Conservation (phyloP, 805 yeast genomes). For the Candida ovalis region DNA sequence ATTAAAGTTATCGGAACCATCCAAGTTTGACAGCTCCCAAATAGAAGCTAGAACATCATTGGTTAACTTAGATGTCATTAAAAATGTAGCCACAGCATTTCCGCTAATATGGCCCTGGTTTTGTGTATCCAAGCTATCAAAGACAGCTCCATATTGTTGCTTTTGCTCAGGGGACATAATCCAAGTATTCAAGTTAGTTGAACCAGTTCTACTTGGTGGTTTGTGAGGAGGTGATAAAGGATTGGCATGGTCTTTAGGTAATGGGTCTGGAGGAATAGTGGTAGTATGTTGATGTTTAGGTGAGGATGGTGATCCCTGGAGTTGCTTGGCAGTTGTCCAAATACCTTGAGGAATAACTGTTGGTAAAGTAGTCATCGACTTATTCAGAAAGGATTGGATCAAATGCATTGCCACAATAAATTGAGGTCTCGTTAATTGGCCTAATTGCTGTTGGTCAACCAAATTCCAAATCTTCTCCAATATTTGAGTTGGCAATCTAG, state of each 20-base stretch:
- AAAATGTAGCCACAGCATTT: constrained; percentile 79
- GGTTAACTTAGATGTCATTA: constrained; percentile 80
- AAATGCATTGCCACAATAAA: constrained; percentile 94
- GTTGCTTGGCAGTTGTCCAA: constrained; percentile 29
- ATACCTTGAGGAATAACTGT: constrained; percentile 30
- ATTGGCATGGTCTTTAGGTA: constrained; percentile 17
- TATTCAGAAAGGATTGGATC: constrained; percentile 73
- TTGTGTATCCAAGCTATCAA: constrained; percentile 69
- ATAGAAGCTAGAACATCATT: constrained; percentile 83
- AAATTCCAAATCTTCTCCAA: constrained; percentile 87
- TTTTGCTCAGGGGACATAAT: constrained; percentile 61
- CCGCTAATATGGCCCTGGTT: constrained; percentile 65
- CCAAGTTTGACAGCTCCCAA: constrained; percentile 93
- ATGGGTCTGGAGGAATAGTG: constrained; percentile 17
- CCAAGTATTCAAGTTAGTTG: constrained; percentile 45
- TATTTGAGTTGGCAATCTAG: constrained; percentile 71
- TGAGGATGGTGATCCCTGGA: constrained; percentile 5
- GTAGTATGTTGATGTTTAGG: constrained; percentile 6
- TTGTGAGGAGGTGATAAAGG: constrained; percentile 12
- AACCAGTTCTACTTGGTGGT: constrained; percentile 12
- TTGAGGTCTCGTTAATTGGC: constrained; percentile 67
- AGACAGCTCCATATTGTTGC: constrained; percentile 74
- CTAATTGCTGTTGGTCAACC: constrained; percentile 73
- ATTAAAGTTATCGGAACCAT: constrained; percentile 78
- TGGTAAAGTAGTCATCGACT: constrained; percentile 47